A percentile compares a stretch with the other conserved stretches of the same genome.
phyloP scores from a whole-genome alignment of 345 rosid species.

The Iberis pinnata region DNA sequence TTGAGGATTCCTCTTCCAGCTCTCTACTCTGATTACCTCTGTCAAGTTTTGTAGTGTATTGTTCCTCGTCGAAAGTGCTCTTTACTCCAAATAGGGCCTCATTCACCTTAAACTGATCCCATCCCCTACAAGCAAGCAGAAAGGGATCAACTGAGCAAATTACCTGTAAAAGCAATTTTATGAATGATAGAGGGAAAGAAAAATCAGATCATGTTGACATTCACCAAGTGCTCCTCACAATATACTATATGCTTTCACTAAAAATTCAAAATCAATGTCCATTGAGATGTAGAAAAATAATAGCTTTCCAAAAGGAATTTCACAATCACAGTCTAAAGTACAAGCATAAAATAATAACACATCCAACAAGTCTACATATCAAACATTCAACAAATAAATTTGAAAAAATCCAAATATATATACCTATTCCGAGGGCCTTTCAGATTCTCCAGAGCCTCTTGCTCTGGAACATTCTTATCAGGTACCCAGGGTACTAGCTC shows the following conservation, averaged over 20 bases:
- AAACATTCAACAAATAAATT: conserved; percentile 6
- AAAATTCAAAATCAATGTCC: conserved; percentile 2
- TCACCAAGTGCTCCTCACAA: neutral
- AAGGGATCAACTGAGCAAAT: conserved; percentile 7
- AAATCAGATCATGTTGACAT: neutral
- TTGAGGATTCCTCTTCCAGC: conserved; percentile 65
- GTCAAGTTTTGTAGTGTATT: conserved; percentile 77
- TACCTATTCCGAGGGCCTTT: conserved; percentile 62
- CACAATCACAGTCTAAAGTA: conserved; percentile 3
- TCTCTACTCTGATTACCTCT: conserved; percentile 55
- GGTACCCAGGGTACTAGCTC: conserved; percentile 85
- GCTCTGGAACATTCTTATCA: conserved; percentile 59
- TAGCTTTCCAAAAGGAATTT: conserved; percentile 14
- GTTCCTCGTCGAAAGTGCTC: conserved; percentile 85
- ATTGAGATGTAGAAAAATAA: conserved; percentile 12
- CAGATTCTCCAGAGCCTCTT: conserved; percentile 43
- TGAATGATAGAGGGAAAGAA: conserved; percentile 20
- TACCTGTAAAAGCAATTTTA: too few relatives aligned
- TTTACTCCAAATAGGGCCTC: conserved; percentile 70
- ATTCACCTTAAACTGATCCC: conserved; percentile 89
- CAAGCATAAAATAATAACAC: too few relatives aligned
- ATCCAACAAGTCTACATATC: neutral
- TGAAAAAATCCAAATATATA: conserved; percentile 14
- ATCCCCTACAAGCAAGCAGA: conserved; percentile 40
- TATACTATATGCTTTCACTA: neutral